phyloP scores from a whole-genome alignment of 176 grass and related monocot genomes.

The maize (Zea mays) region Zm-B73-REFERENCE-NAM-5.0 NC_050100.1:218509001-218509500 shows the following conservation, averaged over 20 bases:
- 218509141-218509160: background rate
- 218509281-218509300: slow-evolving; percentile 38
- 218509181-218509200: slow-evolving; percentile 52
- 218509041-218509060: slow-evolving; percentile 54
- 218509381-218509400: slow-evolving; percentile 5
- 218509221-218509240: slow-evolving; percentile 77
- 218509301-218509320: slow-evolving; percentile 53
- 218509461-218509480: slow-evolving; percentile 55
- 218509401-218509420: slow-evolving; percentile 13
- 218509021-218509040: slow-evolving; percentile 52
- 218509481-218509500: slow-evolving; percentile 50
- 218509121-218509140: slow-evolving; percentile 58
- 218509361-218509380: background rate
- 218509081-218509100: slow-evolving; percentile 41
- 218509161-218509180: slow-evolving; percentile 47
- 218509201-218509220: slow-evolving; percentile 55
- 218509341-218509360: slow-evolving; percentile 41
- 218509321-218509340: slow-evolving; percentile 57
- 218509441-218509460: slow-evolving; percentile 51
- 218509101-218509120: background rate
- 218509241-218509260: slow-evolving; percentile 66
- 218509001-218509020: slow-evolving; percentile 30
- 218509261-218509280: slow-evolving; percentile 48
- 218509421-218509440: slow-evolving; percentile 44
- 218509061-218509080: slow-evolving; percentile 43